Evolutionary conservation across 2,329 filamentous ascomycete genomes (phyloP).

Genomic region (Aspergillus pseudoterreus): DNA sequence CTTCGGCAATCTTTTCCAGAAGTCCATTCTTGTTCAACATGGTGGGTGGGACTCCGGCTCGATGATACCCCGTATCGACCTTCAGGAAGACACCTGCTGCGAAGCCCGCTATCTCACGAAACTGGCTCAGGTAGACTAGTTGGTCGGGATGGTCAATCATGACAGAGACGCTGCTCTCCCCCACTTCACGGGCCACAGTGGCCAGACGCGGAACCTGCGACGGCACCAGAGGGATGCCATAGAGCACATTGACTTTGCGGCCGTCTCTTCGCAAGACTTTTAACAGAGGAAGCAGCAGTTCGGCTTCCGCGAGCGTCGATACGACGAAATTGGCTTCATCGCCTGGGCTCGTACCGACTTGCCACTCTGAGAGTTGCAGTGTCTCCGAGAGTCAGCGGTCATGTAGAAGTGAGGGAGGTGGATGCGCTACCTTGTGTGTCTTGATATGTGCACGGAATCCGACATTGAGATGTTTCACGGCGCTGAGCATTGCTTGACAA

Average conservation of each 20-base stretch:
- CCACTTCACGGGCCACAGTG: conserved; percentile 53
- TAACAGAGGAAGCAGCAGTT: conserved; percentile 61
- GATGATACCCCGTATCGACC: conserved; percentile 68
- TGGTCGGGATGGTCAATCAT: conserved; percentile 68
- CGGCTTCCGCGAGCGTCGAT: conserved; percentile 71
- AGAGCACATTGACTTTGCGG: conserved; percentile 63
- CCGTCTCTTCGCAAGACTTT: conserved; percentile 54
- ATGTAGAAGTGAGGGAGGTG: not conserved
- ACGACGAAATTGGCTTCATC: conserved; percentile 60
- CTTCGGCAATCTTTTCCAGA: conserved; percentile 23
- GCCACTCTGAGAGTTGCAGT: conserved; percentile 60
- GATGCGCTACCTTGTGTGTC: conserved; percentile 66
- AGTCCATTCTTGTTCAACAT: conserved; percentile 38
- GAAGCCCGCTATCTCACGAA: conserved; percentile 42
- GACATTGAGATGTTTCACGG: conserved; percentile 56
- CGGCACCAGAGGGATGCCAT: conserved; percentile 66
- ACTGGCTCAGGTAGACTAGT: conserved; percentile 48
- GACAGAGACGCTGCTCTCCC: conserved; percentile 56
- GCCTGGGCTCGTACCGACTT: conserved; percentile 57
- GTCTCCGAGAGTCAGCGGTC: conserved; percentile 49
- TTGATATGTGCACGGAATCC: conserved; percentile 76
- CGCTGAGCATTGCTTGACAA: conserved; percentile 67
- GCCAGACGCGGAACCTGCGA: conserved; percentile 60
- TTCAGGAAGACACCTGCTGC: conserved; percentile 64
- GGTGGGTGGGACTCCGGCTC: conserved; percentile 61